Base-by-base conservation (phyloP, 257 asterid genomes). In the Solanum appendiculatum region DNA sequence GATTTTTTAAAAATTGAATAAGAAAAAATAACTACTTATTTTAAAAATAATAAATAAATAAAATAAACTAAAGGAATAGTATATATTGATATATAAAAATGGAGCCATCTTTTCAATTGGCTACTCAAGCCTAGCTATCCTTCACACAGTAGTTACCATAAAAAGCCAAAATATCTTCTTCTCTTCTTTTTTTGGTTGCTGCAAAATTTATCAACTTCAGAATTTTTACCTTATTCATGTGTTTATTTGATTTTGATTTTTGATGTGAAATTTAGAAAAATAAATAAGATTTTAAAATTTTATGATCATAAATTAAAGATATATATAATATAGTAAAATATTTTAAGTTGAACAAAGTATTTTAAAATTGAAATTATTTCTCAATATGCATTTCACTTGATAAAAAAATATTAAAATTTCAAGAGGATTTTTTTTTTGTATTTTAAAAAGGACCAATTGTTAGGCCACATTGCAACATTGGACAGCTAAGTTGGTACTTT, bases 121-220 rank as follows among this genome's bases (percentile, higher is more conserved):
- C 42, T 7, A 51, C 68, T 81, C 37, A 27, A 1, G 84, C 63
- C 63, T 42, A 18, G 39, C 60, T 78, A 78, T 3, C 5, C 40
- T 78, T 78, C 90, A 88, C 90, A 90, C 89, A 89, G 81, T 85
- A 54, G 83, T 87, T 89, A 83, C 94, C 92, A 89, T 64, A 89
- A 85, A 90, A 91, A 70, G 86, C 91, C 92, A 88, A 91, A 86
- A 90, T 39, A 91, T 39, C 60, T 87, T 39, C 73, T 46, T 14
- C 27, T 31, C 73, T 80, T 36, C 87, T 91, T 77, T 36, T 88
- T 91, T 77, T 66, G 87, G 87, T 13, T 86, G 5, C 73, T 51
- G 23, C 48, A 48, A 69, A 7, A 66, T 80, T 46, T 21, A 34
- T 20, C 29, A 46, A 46, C n/a, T 3, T 27, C 46, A 6, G 29